A percentile compares a stretch with the other conserved stretches of the same genome.
Conservation (phyloP, 495 filamentous ascomycete genomes). For the Immersiella caudata region DNA sequence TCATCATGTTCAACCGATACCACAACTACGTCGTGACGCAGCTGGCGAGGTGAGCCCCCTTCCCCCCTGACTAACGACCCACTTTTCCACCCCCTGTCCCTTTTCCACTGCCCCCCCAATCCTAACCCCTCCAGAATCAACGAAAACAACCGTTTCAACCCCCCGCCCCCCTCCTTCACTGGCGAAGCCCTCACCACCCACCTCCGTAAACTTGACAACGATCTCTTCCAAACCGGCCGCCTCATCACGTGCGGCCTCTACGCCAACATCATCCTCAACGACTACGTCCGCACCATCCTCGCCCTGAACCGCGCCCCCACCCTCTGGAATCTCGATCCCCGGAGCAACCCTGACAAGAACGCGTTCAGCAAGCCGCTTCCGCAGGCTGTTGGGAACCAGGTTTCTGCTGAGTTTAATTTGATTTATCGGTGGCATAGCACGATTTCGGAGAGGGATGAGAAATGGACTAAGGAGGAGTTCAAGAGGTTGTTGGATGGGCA, state of each 20-base stretch:
- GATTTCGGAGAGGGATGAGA: constrained; percentile 64
- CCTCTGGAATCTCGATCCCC: constrained; percentile 77
- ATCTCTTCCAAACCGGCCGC: constrained; percentile 78
- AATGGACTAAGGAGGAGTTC: constrained; percentile 64
- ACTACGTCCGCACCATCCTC: constrained; percentile 80
- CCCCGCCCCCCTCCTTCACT: constrained; percentile 43
- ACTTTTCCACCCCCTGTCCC: neutral
- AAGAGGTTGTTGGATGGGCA: constrained; percentile 60
- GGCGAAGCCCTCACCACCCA: constrained; percentile 50
- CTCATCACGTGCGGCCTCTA: constrained; percentile 80
- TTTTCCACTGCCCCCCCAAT: no score
- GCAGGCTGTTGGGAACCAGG: constrained; percentile 69
- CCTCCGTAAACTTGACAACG: constrained; percentile 71
- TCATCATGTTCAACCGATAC: constrained; percentile 71
- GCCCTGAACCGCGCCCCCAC: constrained; percentile 65
- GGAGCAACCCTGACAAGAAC: constrained; percentile 53
- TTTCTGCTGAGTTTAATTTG: constrained; percentile 73
- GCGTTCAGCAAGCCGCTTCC: constrained; percentile 40
- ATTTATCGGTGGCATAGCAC: constrained; percentile 75
- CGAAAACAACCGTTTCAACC: constrained; percentile 67
- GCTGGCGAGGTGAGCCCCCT: constrained; percentile 49
- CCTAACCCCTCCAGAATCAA: constrained; percentile 59
- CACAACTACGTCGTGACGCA: constrained; percentile 72
- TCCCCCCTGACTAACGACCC: neutral
- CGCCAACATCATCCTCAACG: constrained; percentile 77